Percentiles rank a stretch among this genome's conserved stretches.
Evolutionary conservation across 169 alveolate species (phyloP).

Genomic region (Cryptosporidium canis): DNA sequence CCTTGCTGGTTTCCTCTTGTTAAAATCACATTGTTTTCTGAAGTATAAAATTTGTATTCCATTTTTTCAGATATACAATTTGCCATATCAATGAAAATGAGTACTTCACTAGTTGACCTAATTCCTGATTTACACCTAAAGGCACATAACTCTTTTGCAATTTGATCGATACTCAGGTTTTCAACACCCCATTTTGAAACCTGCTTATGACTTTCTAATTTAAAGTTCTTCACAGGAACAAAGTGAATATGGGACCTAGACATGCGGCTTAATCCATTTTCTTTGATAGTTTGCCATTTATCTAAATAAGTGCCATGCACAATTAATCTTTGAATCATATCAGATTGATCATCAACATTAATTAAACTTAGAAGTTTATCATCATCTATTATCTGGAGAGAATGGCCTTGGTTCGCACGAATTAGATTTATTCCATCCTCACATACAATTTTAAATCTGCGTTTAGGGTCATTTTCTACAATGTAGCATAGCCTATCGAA

Average conservation of each 20-base stretch:
- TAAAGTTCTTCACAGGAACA: slow-evolving; percentile 11
- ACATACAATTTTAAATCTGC: not conserved
- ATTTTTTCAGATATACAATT: not conserved
- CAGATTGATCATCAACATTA: not conserved
- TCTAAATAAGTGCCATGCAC: slow-evolving; percentile 45
- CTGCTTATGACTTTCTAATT: not conserved
- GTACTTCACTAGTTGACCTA: slow-evolving; percentile 10
- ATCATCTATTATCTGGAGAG: slow-evolving; percentile 19
- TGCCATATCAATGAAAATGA: slow-evolving; percentile 21
- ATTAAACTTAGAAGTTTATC: slow-evolving; percentile 3
- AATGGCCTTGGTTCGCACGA: slow-evolving; percentile 73
- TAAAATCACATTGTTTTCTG: slow-evolving; percentile 26
- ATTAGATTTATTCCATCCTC: not conserved
- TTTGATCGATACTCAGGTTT: slow-evolving; percentile 5
- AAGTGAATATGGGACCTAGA: slow-evolving; percentile 51
- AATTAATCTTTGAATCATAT: slow-evolving; percentile 12
- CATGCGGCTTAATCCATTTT: slow-evolving; percentile 37
- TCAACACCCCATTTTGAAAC: not conserved
- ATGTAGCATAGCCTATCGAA: not conserved
- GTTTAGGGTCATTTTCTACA: slow-evolving; percentile 29
- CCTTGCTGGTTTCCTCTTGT: slow-evolving; percentile 38
- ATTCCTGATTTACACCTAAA: slow-evolving; percentile 25
- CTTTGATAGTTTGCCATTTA: slow-evolving; percentile 22
- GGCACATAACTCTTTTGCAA: not conserved
- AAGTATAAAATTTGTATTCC: not conserved